Conservation (phyloP, 805 yeast genomes). For the Pichia deserticola region DNA sequence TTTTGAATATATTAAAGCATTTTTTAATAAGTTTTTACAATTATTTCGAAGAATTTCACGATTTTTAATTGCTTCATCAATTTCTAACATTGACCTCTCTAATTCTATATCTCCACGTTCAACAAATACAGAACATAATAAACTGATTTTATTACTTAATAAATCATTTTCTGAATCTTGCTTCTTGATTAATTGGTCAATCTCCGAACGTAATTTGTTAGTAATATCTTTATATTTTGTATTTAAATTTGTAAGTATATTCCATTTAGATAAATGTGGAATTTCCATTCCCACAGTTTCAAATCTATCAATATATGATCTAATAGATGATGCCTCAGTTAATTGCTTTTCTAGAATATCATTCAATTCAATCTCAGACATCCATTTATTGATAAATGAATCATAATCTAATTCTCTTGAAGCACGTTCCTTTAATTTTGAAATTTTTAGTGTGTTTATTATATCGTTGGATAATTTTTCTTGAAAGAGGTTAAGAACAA, state of each 20-base stretch:
- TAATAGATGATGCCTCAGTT: slow-evolving; percentile 37
- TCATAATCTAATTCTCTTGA: slow-evolving; percentile 24
- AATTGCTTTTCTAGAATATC: slow-evolving; percentile 31
- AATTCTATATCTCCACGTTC: slow-evolving; percentile 47
- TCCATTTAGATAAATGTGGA: slow-evolving; percentile 30
- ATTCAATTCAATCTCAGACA: slow-evolving; percentile 17
- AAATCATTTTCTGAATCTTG: slow-evolving; percentile 14
- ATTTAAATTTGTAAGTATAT: slow-evolving; percentile 32
- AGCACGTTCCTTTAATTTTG: slow-evolving; percentile 25
- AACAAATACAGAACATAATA: slow-evolving; percentile 36
- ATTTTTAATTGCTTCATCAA: slow-evolving; percentile 28
- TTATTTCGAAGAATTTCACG: slow-evolving; percentile 31
- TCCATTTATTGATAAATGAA: slow-evolving; percentile 31
- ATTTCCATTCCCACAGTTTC: slow-evolving; percentile 6
- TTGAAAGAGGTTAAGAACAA: slow-evolving; percentile 6
- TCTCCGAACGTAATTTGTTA: slow-evolving; percentile 23
- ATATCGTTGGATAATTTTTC: slow-evolving; percentile 7
- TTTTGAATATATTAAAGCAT: slow-evolving; percentile 38
- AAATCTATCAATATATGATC: slow-evolving; percentile 34
- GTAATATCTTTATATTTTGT: slow-evolving; percentile 33
- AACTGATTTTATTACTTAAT: slow-evolving; percentile 22
- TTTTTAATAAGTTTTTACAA: slow-evolving; percentile 36
- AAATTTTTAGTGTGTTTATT: slow-evolving; percentile 27
- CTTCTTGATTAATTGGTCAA: slow-evolving; percentile 15
- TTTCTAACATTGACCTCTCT: slow-evolving; percentile 35